These are phyloP conservation scores for Fraxinus anomala DNA, from an alignment of 257 asterid genomes.

Conservation along the genomic window DNA sequence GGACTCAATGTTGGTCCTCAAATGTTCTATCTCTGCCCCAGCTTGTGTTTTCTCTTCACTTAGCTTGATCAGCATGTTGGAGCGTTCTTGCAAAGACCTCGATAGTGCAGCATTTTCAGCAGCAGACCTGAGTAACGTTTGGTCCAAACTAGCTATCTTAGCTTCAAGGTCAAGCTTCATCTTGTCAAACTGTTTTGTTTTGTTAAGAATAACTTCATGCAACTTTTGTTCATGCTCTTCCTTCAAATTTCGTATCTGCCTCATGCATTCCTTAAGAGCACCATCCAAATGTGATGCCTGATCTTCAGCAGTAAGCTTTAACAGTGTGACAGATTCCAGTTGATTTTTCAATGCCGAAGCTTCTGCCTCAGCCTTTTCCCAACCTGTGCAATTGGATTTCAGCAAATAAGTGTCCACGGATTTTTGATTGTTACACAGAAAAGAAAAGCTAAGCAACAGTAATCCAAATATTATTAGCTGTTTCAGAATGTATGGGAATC, in stretches of 20 bases:
- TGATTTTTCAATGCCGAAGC: conserved; percentile 79
- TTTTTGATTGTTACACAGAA: background rate
- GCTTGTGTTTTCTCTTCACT: conserved; percentile 82
- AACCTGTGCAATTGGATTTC: conserved; percentile 55
- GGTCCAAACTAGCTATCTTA: conserved; percentile 62
- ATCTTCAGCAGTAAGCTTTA: conserved; percentile 93
- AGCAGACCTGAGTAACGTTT: conserved; percentile 68
- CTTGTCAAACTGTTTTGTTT: conserved; percentile 72
- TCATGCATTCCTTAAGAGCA: conserved; percentile 94
- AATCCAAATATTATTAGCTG: background rate
- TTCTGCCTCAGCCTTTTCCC: conserved; percentile 99
- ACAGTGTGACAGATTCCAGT: conserved; percentile 86
- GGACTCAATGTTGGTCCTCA: conserved; percentile 65
- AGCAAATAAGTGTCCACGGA: conserved; percentile 21
- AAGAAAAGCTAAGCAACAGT: background rate
- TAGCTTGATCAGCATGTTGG: conserved; percentile 76
- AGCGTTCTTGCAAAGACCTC: conserved; percentile 89
- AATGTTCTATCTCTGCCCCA: conserved; percentile 67
- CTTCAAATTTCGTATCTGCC: conserved; percentile 81
- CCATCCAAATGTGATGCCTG: conserved; percentile 87
- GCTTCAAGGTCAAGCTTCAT: conserved; percentile 77
- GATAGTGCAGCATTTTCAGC: conserved; percentile 85
- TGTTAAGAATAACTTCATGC: conserved; percentile 65
- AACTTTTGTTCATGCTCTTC: conserved; percentile 81
- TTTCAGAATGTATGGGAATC: background rate